Percentiles rank a stretch among this genome's conserved stretches.
Conservation (phyloP, 2,329 filamentous ascomycete species). For the Lachnellula arida region DNA sequence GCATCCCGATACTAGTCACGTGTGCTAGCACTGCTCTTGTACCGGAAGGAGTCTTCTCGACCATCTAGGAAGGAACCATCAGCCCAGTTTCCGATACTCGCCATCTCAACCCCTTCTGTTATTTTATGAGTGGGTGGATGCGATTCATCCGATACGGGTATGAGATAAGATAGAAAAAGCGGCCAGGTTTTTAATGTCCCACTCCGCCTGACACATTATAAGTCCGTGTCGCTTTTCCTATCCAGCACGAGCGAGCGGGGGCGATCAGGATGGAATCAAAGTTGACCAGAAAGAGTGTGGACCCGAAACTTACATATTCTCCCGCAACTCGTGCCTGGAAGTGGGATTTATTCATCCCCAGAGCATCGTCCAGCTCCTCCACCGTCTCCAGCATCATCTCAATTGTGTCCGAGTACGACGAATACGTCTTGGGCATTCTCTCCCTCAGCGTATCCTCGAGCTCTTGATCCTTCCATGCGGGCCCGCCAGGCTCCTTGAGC, state of each 20-base stretch:
- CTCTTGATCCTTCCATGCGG: slow-evolving; percentile 8
- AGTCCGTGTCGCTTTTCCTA: neutral
- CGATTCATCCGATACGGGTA: no score
- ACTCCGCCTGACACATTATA: no score
- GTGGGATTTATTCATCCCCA: slow-evolving; percentile 12
- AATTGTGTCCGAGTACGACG: slow-evolving; percentile 14
- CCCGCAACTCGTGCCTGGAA: slow-evolving; percentile 10
- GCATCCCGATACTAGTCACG: slow-evolving; percentile 1
- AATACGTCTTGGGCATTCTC: slow-evolving; percentile 15
- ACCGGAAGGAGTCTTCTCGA: neutral
- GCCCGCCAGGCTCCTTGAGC: slow-evolving; percentile 9
- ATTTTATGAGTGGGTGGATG: no score
- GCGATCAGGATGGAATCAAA: no score
- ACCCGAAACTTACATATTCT: slow-evolving; percentile 6
- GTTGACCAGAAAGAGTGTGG: no score
- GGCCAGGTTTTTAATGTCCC: no score
- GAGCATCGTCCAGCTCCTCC: slow-evolving; percentile 6
- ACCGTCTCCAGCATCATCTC: slow-evolving; percentile 11
- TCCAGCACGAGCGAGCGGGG: no score
- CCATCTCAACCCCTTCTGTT: no score
- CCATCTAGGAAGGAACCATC: neutral
- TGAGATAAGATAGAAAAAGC: no score
- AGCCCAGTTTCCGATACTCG: no score
- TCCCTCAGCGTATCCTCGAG: slow-evolving; percentile 8
- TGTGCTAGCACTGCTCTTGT: neutral